phyloP scores from a whole-genome alignment of 768 basidiomycete genomes.

The Pleurotus ostreatus region DNA sequence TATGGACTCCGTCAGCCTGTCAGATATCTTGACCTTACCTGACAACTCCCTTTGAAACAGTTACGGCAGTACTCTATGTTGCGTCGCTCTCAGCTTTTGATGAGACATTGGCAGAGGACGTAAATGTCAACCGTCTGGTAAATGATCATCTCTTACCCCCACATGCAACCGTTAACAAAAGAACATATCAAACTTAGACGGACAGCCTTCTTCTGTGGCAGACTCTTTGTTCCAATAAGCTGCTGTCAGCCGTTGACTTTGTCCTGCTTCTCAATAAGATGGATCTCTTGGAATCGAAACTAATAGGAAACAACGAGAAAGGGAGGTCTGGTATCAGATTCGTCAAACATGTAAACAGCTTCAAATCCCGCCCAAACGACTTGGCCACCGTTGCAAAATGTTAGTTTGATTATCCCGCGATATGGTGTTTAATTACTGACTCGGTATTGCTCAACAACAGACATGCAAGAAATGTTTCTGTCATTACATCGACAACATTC shows the following conservation, averaged over 20 bases:
- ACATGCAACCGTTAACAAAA: background rate
- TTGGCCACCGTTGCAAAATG: conserved; percentile 49
- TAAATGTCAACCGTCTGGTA: conserved; percentile 56
- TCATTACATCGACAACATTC: conserved; percentile 47
- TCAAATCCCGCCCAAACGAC: conserved; percentile 48
- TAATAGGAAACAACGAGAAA: conserved; percentile 20
- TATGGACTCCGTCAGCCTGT: conserved; percentile 19
- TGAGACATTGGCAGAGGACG: conserved; percentile 58
- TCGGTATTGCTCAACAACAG: conserved; percentile 23
- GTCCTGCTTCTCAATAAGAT: conserved; percentile 62
- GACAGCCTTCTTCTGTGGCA: conserved; percentile 61
- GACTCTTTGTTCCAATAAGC: conserved; percentile 52
- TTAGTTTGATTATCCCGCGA: conserved; percentile 21
- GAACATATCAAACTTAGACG: conserved; percentile 26
- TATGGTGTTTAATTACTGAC: background rate
- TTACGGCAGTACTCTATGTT: conserved; percentile 63
- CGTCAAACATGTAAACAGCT: conserved; percentile 51
- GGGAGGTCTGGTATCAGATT: conserved; percentile 41
- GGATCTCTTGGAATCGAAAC: conserved; percentile 54
- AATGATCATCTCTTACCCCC: conserved; percentile 12
- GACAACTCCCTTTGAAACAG: conserved; percentile 21
- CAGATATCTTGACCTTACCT: conserved; percentile 4
- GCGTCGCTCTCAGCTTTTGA: conserved; percentile 65
- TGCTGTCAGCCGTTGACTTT: conserved; percentile 49
- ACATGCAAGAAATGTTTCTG: conserved; percentile 47